Evolutionary conservation across 345 rosid species (phyloP).

Genomic region (Acer saccharum): DNA sequence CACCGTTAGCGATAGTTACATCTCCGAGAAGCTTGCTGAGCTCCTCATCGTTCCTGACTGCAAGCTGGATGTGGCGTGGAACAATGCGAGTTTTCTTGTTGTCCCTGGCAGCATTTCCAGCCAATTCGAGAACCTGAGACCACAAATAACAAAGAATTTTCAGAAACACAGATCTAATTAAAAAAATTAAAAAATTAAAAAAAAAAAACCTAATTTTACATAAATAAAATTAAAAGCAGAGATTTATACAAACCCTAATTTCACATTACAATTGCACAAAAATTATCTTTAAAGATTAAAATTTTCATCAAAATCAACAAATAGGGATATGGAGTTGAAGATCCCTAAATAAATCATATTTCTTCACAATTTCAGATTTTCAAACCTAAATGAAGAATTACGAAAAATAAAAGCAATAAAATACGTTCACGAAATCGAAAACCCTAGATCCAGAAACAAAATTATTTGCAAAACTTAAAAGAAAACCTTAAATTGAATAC

Average conservation of each 20-base stretch:
- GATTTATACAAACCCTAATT: conserved; percentile 3
- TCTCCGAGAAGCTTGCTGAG: conserved; percentile 96
- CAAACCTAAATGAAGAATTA: not conserved
- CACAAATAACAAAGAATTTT: not conserved
- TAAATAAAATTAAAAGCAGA: not conserved
- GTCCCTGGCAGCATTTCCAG: conserved; percentile 90
- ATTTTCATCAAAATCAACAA: not conserved
- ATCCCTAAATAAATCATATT: not conserved
- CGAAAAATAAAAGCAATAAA: not conserved
- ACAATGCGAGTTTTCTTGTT: conserved; percentile 92
- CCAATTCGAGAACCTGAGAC: conserved; percentile 77
- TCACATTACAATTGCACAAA: not conserved
- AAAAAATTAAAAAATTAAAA: too few species aligned
- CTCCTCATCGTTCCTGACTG: conserved; percentile 91
- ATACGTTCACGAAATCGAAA: not conserved
- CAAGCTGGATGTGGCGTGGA: conserved; percentile 89
- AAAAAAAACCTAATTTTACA: not conserved
- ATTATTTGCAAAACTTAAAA: not conserved
- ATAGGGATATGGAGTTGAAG: not conserved
- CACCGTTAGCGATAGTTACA: conserved; percentile 92
- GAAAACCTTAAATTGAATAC: not conserved
- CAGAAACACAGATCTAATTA: not conserved
- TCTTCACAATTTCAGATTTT: not conserved
- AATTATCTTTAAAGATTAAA: too few species aligned
- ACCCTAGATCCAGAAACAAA: conserved; percentile 22